Base-by-base conservation (phyloP, 805 yeast genomes). In the Saturnispora galanensis region DNA sequence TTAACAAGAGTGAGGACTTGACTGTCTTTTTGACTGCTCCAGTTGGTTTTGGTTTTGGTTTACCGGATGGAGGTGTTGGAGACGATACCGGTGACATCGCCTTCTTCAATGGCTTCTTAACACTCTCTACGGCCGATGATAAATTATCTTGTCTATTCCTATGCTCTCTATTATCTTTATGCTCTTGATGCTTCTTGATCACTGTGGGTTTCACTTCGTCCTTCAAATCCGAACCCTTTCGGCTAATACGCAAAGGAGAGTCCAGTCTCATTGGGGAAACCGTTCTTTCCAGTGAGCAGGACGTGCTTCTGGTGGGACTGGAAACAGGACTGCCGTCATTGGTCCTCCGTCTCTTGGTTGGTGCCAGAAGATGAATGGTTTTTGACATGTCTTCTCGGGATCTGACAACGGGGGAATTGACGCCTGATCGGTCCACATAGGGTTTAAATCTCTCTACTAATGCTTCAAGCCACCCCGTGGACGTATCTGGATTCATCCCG, bases 211-310 rank as follows among this genome's bases (percentile, higher is more conserved):
- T 21, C 30, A 31, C 37, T 13, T 17, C 16, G 6, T 18, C 31
- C 13, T 35, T 26, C 30, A 39, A 13, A 16, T 35, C 35, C 4
- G 38, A 21, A 28, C 29, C 17, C 3, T 17, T 16, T 32, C 38
- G 38, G n/a, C 28, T 26, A 5, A 26, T 33, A 21, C 33, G 21
- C 8, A 43, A 11, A 10, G 49, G 47, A 10, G 51, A 28, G 6
- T 31, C 17, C 8, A 42, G 28, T 16, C 38, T 15, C 10, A 33
- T 15, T 11, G 43, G 38, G 13, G 38, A 17, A 10, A 26, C 18
- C 5, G 31, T 28, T n/a, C 29, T 40, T 13, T 21, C 26, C 26
- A 21, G 26, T 2, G 26, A 21, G 6, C 7, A 21, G 26, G 26
- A 21, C 2, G 26, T 21, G 26, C 5, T 21, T 21, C 26, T 21